Conservation (phyloP, 768 basidiomycete species). For the Auriscalpium microsporum region DNA sequence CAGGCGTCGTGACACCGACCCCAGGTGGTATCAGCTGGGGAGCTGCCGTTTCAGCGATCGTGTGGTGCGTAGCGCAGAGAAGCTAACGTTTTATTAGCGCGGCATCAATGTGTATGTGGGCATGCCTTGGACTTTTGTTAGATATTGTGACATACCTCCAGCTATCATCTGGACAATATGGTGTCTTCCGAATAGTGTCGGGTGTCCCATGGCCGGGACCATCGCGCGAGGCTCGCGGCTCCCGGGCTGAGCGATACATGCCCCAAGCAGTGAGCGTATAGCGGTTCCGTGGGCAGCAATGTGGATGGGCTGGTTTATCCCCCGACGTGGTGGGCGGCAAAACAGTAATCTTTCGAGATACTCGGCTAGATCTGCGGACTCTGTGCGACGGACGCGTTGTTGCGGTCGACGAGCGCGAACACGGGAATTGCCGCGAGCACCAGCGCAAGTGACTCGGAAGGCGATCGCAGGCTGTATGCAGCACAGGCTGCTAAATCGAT, state of each 20-base stretch:
- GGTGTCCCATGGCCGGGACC: slow-evolving; percentile 2
- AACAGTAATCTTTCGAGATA: too few species aligned
- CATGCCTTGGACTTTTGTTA: slow-evolving; percentile 22
- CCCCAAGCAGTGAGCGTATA: not conserved
- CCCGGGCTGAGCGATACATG: slow-evolving; percentile 9
- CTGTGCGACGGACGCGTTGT: too few species aligned
- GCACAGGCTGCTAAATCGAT: slow-evolving; percentile 24
- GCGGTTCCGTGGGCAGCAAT: not conserved
- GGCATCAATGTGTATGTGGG: slow-evolving; percentile 6
- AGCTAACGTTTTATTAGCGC: not conserved
- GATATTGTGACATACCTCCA: slow-evolving; percentile 20
- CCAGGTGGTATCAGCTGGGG: slow-evolving; percentile 12
- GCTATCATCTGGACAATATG: slow-evolving; percentile 18
- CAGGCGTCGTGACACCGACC: not conserved
- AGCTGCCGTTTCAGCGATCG: not conserved
- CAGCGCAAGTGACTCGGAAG: slow-evolving; percentile 1
- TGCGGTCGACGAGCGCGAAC: too few species aligned
- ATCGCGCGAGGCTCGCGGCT: not conserved
- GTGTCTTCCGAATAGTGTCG: slow-evolving; percentile 10
- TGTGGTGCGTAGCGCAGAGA: not conserved
- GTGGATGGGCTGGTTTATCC: too few species aligned
- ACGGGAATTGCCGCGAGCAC: too few species aligned
- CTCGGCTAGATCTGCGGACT: too few species aligned
- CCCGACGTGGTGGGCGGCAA: too few species aligned
- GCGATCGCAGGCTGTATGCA: slow-evolving; percentile 22